Percentiles rank a stretch among this genome's conserved stretches.
These are phyloP conservation scores for Reutealis trisperma DNA, from an alignment of 345 rosid genomes.

Conservation along the genomic window DNA sequence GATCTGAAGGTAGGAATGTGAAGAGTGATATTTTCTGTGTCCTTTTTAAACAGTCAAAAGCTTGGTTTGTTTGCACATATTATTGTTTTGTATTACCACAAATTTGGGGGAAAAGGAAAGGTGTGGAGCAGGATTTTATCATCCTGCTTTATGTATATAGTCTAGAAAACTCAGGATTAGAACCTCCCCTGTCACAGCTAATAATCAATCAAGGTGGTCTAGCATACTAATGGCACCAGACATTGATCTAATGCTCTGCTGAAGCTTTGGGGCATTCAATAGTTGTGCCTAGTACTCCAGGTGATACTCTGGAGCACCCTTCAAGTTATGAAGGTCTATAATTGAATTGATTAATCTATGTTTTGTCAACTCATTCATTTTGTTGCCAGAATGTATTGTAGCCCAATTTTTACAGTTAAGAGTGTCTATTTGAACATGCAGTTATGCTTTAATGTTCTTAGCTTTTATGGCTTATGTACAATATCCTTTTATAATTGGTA, in stretches of 20 bases:
- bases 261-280: not conserved
- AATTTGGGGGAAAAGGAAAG: not conserved
- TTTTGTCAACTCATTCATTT: not conserved
- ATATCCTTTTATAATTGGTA: not conserved
- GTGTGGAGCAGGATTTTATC: not conserved
- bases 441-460: not conserved
- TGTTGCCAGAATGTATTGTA: not conserved
- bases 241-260: not conserved
- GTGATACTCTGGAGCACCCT: not conserved
- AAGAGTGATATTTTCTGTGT: not conserved
- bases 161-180: not conserved
- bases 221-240: not conserved
- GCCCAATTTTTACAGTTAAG: not conserved
- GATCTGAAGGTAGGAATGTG: not conserved
- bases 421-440: not conserved
- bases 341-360: not conserved
- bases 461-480: not conserved
- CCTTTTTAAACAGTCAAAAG: not conserved
- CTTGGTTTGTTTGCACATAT: not conserved
- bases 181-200: not conserved
- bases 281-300: not conserved
- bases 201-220: not conserved
- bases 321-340: not conserved
- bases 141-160: not conserved
- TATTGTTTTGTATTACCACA: not conserved